Evolutionary conservation across 768 basidiomycete genomes (phyloP), one percentile per base, ranked within the genome.

Genomic region (Boletus tomentosulus): DNA sequence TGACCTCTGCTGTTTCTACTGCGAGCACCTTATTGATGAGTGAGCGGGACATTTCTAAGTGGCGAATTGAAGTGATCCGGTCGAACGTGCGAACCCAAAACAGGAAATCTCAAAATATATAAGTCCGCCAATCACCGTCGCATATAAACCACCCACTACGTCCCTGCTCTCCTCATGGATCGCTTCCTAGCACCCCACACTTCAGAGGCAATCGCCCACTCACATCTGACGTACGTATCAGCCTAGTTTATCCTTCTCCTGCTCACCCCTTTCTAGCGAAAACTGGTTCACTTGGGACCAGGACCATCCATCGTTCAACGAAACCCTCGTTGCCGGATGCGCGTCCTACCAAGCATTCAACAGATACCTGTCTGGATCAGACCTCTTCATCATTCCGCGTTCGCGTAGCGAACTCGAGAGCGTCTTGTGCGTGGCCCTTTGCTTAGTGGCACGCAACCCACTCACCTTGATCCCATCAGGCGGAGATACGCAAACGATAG

Each of bases 321-420:
- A 90, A 68, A 82, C 81, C 3, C 78, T 90, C 53, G 80, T 90
- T 39, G 85, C 89, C 1, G 81, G 84, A 22, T 87, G 82, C 61
- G 87, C 89, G n/a, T 84, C 89, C 5, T 92, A 92, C 70, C 78
- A 85, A 58, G 86, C 89, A 3, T 82, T 92, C 62, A 81, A 81
- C 60, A 85, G 89, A 50, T 92, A 83, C 60, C 78, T 90, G 46
- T 74, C 75, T 39, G 88, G 86, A 30, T 77, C 80, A 47, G 87
- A 90, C 72, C 72, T 92, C 3, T 84, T 86, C 62, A 77, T 91
- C 48, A 63, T 84, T 9, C 90, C 90, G 16, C 76, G 81, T 33
- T 82, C 81, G 15, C 76, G 79, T 57, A 67, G 64, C 48, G 86
- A 90, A 61, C 80, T 92, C 38, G 84, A 88, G 69, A 83, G 78